Conservation (phyloP, 352 stramenopile genomes). For the Globisporangium echinulatum region DNA sequence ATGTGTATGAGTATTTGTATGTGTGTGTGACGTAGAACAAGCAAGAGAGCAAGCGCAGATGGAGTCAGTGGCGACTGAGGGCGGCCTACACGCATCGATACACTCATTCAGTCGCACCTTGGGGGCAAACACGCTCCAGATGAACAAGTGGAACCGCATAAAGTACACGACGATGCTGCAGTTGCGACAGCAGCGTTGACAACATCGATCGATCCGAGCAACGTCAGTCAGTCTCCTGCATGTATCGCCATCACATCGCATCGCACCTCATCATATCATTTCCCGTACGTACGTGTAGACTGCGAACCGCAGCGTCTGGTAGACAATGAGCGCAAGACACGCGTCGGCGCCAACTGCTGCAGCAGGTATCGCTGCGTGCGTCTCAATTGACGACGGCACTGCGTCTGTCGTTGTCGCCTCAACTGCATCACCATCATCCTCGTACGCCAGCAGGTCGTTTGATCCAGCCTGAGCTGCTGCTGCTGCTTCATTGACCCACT, state of each 20-base stretch:
- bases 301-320: constrained; percentile 53
- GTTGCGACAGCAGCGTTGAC: background rate
- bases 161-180: constrained; percentile 73
- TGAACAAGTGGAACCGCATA: constrained; percentile 89
- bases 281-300: constrained; percentile 52
- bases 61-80: background rate
- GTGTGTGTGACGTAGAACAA: background rate
- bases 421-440: background rate
- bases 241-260: too few species aligned
- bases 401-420: background rate
- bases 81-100: background rate
- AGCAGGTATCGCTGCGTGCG: background rate
- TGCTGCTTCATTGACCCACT: constrained; percentile 25
- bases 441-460: too few species aligned
- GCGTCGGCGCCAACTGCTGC: background rate
- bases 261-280: too few species aligned
- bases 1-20: background rate
- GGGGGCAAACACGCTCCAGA: constrained; percentile 88
- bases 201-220: constrained; percentile 1
- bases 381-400: background rate
- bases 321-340: constrained; percentile 34
- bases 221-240: background rate
- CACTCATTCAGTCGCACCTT: constrained; percentile 39
- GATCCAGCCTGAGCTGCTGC: too few species aligned
- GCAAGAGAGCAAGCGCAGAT: background rate